Evolutionary conservation across 495 filamentous ascomycete species (phyloP).

Genomic region (Aspergillus panamensis): DNA sequence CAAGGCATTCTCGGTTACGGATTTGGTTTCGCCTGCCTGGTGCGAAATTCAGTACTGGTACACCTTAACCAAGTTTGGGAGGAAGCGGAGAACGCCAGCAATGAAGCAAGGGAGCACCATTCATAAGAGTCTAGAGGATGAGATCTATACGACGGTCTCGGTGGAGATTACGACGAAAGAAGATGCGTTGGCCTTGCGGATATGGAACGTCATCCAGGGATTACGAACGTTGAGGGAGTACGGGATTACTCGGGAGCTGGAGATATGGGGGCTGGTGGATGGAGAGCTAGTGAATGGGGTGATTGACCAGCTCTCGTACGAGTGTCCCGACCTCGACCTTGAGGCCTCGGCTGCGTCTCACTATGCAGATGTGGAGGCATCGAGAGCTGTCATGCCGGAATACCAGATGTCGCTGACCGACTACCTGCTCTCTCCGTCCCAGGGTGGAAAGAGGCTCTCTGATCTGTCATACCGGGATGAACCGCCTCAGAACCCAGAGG

Average conservation of each 20-base stretch:
- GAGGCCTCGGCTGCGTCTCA: slow-evolving; percentile 49
- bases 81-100: slow-evolving; percentile 66
- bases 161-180: slow-evolving; percentile 72
- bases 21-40: slow-evolving; percentile 86
- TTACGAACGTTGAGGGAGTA: slow-evolving; percentile 69
- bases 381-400: slow-evolving; percentile 38
- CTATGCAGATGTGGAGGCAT: slow-evolving; percentile 36
- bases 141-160: slow-evolving; percentile 72
- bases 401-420: slow-evolving; percentile 55
- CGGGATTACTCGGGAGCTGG: slow-evolving; percentile 82
- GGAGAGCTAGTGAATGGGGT: slow-evolving; percentile 83
- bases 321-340: slow-evolving; percentile 66
- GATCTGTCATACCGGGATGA: slow-evolving; percentile 24
- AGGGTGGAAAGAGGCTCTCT: slow-evolving; percentile 36
- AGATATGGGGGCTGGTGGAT: slow-evolving; percentile 87
- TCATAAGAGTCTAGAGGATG: slow-evolving; percentile 79
- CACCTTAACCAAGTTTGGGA: slow-evolving; percentile 71
- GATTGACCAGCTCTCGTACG: slow-evolving; percentile 81
- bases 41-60: slow-evolving; percentile 95
- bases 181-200: slow-evolving; percentile 73
- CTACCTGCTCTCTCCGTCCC: slow-evolving; percentile 43
- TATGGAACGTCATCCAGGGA: slow-evolving; percentile 93
- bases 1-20: slow-evolving; percentile 84
- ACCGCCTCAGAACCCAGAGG: slow-evolving; percentile 8
- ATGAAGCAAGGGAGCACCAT: slow-evolving; percentile 79